Evolutionary conservation across 768 basidiomycete genomes (phyloP).

Genomic region (Aureoboletus auriporus): DNA sequence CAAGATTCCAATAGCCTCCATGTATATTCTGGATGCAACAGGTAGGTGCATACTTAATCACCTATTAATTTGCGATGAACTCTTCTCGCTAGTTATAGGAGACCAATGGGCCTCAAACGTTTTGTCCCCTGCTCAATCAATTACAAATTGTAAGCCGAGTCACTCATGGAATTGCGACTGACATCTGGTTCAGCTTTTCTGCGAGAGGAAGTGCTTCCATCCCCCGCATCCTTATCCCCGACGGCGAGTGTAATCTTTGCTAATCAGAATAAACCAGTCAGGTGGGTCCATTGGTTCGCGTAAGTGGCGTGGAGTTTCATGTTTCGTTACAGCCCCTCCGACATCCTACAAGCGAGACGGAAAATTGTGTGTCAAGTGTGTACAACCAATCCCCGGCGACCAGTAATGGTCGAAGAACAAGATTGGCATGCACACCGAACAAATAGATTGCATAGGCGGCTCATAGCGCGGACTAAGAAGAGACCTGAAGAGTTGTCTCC

Average conservation of each 20-base stretch:
- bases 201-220: slow-evolving; percentile 42
- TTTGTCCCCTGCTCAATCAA: slow-evolving; percentile 42
- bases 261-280: slow-evolving; percentile 40
- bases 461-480: slow-evolving; percentile 32
- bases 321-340: slow-evolving; percentile 46
- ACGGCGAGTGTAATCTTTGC: slow-evolving; percentile 50
- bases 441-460: slow-evolving; percentile 54
- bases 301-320: slow-evolving; percentile 8
- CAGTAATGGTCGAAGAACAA: slow-evolving; percentile 58
- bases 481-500: not conserved
- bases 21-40: slow-evolving; percentile 68
- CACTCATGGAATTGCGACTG: not conserved
- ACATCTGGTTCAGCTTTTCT: slow-evolving; percentile 46
- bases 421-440: slow-evolving; percentile 55
- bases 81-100: slow-evolving; percentile 40
- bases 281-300: slow-evolving; percentile 33
- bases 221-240: slow-evolving; percentile 54
- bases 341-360: slow-evolving; percentile 50
- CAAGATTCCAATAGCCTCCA: slow-evolving; percentile 29
- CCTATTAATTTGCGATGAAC: not conserved
- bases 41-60: slow-evolving; percentile 35
- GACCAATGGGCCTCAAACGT: slow-evolving; percentile 60
- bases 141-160: slow-evolving; percentile 43
- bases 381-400: slow-evolving; percentile 51
- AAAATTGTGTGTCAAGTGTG: slow-evolving; percentile 61